Conservation (phyloP, 192 early-diverging fungal genomes). For the Linnemannia hyalina region DNA sequence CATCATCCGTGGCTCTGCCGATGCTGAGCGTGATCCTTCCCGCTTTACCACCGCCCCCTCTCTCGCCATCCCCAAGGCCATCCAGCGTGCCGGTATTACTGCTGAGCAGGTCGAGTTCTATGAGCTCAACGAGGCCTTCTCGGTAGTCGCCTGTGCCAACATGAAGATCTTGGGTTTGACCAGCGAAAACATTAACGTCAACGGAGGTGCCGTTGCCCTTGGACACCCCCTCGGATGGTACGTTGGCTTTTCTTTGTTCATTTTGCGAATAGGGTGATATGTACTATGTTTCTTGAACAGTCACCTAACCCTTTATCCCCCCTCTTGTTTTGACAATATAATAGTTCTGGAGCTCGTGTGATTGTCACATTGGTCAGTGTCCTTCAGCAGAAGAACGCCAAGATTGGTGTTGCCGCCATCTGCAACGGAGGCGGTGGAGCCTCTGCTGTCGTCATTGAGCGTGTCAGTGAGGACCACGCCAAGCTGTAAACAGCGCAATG, state of each 20-base stretch:
- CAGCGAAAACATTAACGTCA: slow-evolving; percentile 88
- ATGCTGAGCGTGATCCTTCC: slow-evolving; percentile 75
- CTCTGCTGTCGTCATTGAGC: slow-evolving; percentile 81
- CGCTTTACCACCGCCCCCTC: slow-evolving; percentile 83
- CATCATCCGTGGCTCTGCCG: slow-evolving; percentile 76
- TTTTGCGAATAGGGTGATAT: neutral
- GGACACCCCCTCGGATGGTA: slow-evolving; percentile 98
- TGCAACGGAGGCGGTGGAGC: slow-evolving; percentile 99
- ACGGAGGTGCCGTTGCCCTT: slow-evolving; percentile 95
- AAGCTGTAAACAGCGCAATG: slow-evolving; percentile 27
- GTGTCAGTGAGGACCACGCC: slow-evolving; percentile 48
- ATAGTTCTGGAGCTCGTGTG: slow-evolving; percentile 86
- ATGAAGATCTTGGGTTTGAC: slow-evolving; percentile 80
- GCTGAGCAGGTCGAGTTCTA: slow-evolving; percentile 79
- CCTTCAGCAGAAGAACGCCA: slow-evolving; percentile 78
- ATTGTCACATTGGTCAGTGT: slow-evolving; percentile 85
- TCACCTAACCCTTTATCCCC: neutral
- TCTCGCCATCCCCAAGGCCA: slow-evolving; percentile 83
- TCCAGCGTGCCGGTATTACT: slow-evolving; percentile 71
- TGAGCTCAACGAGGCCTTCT: slow-evolving; percentile 90
- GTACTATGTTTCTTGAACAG: neutral
- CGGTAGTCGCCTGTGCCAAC: slow-evolving; percentile 88
- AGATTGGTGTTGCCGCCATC: slow-evolving; percentile 91
- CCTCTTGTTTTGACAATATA: neutral
- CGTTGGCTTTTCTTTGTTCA: neutral